A percentile compares a stretch with the other conserved stretches of the same genome.
These are phyloP conservation scores for Peronospora destructor DNA, from an alignment of 352 stramenopile genomes.

Conservation along the genomic window DNA sequence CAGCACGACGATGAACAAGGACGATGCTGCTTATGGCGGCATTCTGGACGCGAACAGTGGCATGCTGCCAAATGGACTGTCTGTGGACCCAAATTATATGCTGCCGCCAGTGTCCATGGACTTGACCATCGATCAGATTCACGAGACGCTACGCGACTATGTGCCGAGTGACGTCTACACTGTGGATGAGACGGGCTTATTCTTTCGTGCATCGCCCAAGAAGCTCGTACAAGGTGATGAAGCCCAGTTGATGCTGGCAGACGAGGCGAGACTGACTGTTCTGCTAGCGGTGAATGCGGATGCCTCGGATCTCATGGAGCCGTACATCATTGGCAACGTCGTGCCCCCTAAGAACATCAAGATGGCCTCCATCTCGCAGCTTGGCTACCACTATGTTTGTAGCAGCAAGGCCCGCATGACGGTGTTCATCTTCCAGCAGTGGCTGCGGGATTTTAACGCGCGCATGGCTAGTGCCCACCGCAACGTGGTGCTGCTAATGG, in stretches of 20 bases:
- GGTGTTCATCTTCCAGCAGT: slow-evolving; percentile 86
- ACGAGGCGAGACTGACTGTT: slow-evolving; percentile 70
- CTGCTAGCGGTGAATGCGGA: slow-evolving; percentile 70
- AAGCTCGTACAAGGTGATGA: slow-evolving; percentile 82
- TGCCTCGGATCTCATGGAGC: slow-evolving; percentile 73
- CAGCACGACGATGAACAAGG: slow-evolving; percentile 7
- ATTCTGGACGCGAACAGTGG: slow-evolving; percentile 43
- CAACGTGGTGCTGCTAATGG: slow-evolving; percentile 78
- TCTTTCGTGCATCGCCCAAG: slow-evolving; percentile 78
- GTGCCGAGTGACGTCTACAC: slow-evolving; percentile 80
- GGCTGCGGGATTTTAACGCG: slow-evolving; percentile 80
- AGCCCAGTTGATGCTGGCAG: slow-evolving; percentile 58
- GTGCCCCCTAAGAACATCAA: slow-evolving; percentile 72
- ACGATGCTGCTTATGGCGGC: slow-evolving; percentile 24
- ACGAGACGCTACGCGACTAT: slow-evolving; percentile 78
- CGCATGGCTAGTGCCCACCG: slow-evolving; percentile 81
- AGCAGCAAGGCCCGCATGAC: slow-evolving; percentile 82
- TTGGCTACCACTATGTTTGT: slow-evolving; percentile 84
- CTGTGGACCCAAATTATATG: slow-evolving; percentile 68
- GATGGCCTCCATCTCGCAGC: slow-evolving; percentile 70
- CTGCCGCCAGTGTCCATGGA: slow-evolving; percentile 74
- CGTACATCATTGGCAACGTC: slow-evolving; percentile 78
- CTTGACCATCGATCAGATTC: slow-evolving; percentile 78
- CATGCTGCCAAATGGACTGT: slow-evolving; percentile 44
- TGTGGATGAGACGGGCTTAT: slow-evolving; percentile 81